These are phyloP conservation scores for Termitomyces eurrhizus DNA, from an alignment of 768 basidiomycete genomes.

Conservation along the genomic window DNA sequence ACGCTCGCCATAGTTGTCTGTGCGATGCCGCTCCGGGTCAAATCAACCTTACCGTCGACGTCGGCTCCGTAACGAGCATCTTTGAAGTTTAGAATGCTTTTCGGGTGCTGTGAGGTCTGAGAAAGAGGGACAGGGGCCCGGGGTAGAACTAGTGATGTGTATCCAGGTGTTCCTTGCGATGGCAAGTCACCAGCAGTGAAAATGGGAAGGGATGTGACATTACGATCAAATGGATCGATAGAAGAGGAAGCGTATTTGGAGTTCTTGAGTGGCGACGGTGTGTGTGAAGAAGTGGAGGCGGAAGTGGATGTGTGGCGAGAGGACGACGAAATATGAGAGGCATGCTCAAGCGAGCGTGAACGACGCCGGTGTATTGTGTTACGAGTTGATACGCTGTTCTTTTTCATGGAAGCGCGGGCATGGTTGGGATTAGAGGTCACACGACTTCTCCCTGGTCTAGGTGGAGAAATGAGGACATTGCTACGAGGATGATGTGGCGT, in stretches of 20 bases:
- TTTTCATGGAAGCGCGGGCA: neutral
- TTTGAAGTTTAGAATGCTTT: conserved; percentile 12
- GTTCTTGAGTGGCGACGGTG: conserved; percentile 9
- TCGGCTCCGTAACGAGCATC: conserved; percentile 16
- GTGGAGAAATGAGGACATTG: conserved; percentile 20
- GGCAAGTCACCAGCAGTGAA: conserved; percentile 34
- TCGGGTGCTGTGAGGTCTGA: conserved; percentile 16
- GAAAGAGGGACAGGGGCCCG: conserved; percentile 39
- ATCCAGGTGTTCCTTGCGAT: conserved; percentile 57
- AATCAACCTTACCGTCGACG: conserved; percentile 56
- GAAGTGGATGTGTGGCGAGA: conserved; percentile 6
- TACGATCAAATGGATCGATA: conserved; percentile 18
- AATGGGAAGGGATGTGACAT: conserved; percentile 17
- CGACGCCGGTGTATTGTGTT: conserved; percentile 11
- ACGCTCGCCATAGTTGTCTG: conserved; percentile 89
- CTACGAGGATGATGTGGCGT: conserved; percentile 15
- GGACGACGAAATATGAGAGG: conserved; percentile 11
- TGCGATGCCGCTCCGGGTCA: conserved; percentile 73
- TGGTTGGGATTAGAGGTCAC: conserved; percentile 10
- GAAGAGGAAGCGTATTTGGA: conserved; percentile 22
- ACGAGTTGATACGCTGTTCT: neutral
- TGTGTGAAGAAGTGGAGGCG: conserved; percentile 7
- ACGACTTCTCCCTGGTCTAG: conserved; percentile 14
- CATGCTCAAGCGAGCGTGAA: conserved; percentile 18
- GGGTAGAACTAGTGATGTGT: conserved; percentile 50